phyloP scores from a whole-genome alignment of 805 yeast species.

The Schwanniomyces occidentalis region DNA sequence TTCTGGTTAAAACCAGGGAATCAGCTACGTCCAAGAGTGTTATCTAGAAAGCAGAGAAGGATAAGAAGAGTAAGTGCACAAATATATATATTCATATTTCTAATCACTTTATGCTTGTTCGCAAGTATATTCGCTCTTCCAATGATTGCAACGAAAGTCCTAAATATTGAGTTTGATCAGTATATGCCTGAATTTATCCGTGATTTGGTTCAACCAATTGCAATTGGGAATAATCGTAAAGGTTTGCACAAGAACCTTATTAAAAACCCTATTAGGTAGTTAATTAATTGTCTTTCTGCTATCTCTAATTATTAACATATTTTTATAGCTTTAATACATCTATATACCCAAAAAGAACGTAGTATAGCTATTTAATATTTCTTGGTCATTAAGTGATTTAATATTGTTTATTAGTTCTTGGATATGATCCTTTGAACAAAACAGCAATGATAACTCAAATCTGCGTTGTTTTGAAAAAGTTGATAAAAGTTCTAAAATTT shows the following conservation, averaged over 20 bases:
- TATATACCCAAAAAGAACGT: no score
- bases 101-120: constrained; percentile 23
- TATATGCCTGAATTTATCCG: constrained; percentile 39
- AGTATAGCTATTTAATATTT: constrained; percentile 1
- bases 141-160: constrained; percentile 28
- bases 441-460: constrained; percentile 33
- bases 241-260: constrained; percentile 26
- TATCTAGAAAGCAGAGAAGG: constrained; percentile 44
- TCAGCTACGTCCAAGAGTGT: constrained; percentile 49
- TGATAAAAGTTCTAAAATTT: constrained; percentile 20
- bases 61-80: constrained; percentile 36
- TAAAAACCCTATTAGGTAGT: no score
- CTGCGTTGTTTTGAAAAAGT: constrained; percentile 35
- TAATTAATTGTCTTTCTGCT: no score
- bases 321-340: no score
- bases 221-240: constrained; percentile 22
- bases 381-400: background rate
- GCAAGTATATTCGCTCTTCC: constrained; percentile 42
- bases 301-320: background rate
- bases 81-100: constrained; percentile 35
- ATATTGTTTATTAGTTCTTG: constrained; percentile 5
- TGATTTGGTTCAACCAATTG: constrained; percentile 45
- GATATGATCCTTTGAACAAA: constrained; percentile 22
- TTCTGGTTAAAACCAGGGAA: constrained; percentile 66
- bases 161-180: constrained; percentile 39